These are phyloP conservation scores for Fragaria iinumae DNA, from an alignment of 306 rosid species.

Conservation along the genomic window DNA sequence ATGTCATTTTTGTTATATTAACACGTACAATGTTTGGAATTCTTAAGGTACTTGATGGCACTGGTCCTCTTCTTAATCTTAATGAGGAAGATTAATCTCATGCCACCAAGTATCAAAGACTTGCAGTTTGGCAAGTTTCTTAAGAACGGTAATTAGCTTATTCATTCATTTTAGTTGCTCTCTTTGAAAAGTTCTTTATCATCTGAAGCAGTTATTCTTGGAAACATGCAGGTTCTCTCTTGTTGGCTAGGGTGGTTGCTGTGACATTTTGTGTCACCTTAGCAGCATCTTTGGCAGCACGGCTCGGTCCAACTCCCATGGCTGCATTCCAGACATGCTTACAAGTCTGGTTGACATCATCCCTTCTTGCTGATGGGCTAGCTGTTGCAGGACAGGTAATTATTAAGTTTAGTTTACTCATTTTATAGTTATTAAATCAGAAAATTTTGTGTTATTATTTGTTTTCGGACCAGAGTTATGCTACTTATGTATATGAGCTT, in stretches of 20 bases:
- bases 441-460: neutral
- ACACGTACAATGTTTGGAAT: neutral
- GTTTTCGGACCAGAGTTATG: neutral
- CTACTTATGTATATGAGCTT: neutral
- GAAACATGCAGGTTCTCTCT: slow-evolving; percentile 48
- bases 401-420: neutral
- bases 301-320: slow-evolving; percentile 79
- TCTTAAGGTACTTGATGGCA: slow-evolving; percentile 75
- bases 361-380: slow-evolving; percentile 88
- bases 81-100: slow-evolving; percentile 58
- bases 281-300: slow-evolving; percentile 85
- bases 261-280: slow-evolving; percentile 94
- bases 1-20: neutral
- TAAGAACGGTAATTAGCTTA: slow-evolving; percentile 56
- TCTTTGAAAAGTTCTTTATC: neutral
- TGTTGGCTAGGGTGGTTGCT: slow-evolving; percentile 79
- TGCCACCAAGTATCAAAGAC: slow-evolving; percentile 74
- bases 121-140: slow-evolving; percentile 79
- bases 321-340: slow-evolving; percentile 95
- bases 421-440: neutral
- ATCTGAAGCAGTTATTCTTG: neutral
- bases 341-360: slow-evolving; percentile 91
- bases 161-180: neutral
- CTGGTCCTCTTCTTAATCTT: slow-evolving; percentile 51
- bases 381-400: slow-evolving; percentile 90